Conservation (phyloP, 2,329 filamentous ascomycete genomes). For the Dactylellina haptotyla region DNA sequence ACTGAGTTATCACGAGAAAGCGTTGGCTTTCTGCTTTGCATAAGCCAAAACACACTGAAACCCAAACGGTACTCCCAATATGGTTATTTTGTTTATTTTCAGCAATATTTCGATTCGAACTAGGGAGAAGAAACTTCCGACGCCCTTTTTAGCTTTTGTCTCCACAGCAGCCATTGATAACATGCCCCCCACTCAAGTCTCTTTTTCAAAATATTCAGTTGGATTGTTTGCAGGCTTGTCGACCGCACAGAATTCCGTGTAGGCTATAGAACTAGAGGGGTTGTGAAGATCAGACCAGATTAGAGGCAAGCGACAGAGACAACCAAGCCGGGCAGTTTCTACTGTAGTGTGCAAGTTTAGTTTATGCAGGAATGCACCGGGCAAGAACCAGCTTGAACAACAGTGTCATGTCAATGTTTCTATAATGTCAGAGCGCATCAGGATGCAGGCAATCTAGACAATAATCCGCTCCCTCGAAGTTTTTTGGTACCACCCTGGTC, state of each 20-base stretch:
- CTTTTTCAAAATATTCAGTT: too few relatives aligned
- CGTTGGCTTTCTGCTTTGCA: too few relatives aligned
- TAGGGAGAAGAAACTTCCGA: neutral
- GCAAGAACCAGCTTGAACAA: too few relatives aligned
- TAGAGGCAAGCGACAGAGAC: slow-evolving; percentile 35
- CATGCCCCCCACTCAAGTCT: neutral
- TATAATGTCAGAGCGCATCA: slow-evolving; percentile 52
- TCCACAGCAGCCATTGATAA: neutral
- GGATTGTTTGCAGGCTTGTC: too few relatives aligned
- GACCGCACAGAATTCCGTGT: too few relatives aligned
- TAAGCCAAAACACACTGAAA: too few relatives aligned
- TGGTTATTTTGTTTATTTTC: too few relatives aligned
- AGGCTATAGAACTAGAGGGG: neutral
- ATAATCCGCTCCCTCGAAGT: slow-evolving; percentile 37
- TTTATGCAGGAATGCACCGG: too few relatives aligned
- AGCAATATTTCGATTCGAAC: neutral
- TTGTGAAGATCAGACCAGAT: slow-evolving; percentile 32
- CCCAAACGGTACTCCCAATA: too few relatives aligned
- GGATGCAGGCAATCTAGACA: slow-evolving; percentile 16
- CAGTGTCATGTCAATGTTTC: too few relatives aligned
- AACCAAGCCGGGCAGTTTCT: slow-evolving; percentile 27
- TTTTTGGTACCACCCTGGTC: neutral
- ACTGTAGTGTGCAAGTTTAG: too few relatives aligned
- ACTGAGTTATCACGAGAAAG: too few relatives aligned
- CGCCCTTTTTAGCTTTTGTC: neutral